Percentiles rank a stretch among this genome's conserved stretches.
These are phyloP conservation scores for Oenanthe javanica DNA, from an alignment of 140 eudicot genomes.

Conservation along the genomic window DNA sequence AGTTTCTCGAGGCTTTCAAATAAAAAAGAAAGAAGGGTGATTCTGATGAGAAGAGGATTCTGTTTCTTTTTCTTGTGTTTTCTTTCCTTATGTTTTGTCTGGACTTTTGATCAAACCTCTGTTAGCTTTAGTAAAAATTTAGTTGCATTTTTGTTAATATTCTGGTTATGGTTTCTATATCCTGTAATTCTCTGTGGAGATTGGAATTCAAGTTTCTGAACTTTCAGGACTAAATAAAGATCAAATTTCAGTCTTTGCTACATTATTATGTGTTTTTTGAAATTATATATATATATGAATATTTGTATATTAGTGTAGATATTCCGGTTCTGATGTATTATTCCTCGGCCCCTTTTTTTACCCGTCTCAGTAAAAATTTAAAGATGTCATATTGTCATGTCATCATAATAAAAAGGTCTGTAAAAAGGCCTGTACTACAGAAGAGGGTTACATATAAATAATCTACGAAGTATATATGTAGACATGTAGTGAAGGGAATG, in stretches of 20 bases:
- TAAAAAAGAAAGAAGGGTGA: not conserved
- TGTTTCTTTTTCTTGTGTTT: not conserved
- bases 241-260: not conserved
- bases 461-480: too few species aligned
- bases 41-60: constrained; percentile 13
- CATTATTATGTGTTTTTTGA: not conserved
- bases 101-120: not conserved
- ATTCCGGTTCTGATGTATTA: too few species aligned
- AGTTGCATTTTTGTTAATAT: not conserved
- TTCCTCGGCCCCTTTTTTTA: too few species aligned
- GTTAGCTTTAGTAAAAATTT: not conserved
- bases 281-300: too few species aligned
- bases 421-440: too few species aligned
- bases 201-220: not conserved
- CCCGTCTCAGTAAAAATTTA: too few species aligned
- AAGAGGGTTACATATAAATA: too few species aligned
- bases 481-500: too few species aligned
- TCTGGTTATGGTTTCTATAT: not conserved
- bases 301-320: too few species aligned
- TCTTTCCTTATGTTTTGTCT: not conserved
- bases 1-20: not conserved
- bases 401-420: too few species aligned
- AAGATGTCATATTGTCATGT: too few species aligned
- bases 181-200: not conserved
- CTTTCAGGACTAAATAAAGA: not conserved